phyloP scores from a whole-genome alignment of 2,329 filamentous ascomycete genomes.

The Penicillium sp. region DNA sequence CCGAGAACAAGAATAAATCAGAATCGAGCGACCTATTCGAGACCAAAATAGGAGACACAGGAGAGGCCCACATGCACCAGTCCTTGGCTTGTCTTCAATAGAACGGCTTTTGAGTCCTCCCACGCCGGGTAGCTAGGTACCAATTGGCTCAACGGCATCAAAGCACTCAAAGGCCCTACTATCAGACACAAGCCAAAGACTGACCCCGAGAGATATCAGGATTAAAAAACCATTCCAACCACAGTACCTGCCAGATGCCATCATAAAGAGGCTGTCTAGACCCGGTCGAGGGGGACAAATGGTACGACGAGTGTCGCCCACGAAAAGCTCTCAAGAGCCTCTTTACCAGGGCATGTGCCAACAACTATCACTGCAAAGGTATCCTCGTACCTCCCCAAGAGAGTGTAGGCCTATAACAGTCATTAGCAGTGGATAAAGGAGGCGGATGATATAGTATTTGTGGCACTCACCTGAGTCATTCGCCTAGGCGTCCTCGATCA shows the following conservation, averaged over 20 bases:
- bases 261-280: conserved; percentile 13
- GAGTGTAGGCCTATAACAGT: too few species aligned
- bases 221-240: conserved; percentile 12
- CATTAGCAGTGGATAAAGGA: too few species aligned
- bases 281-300: conserved; percentile 10
- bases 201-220: background rate
- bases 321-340: background rate
- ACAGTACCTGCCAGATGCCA: conserved; percentile 8
- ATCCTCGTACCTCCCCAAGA: background rate
- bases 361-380: background rate
- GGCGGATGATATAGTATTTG: background rate
- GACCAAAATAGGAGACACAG: too few species aligned
- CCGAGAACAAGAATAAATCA: too few species aligned
- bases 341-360: background rate
- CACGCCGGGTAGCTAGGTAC: too few species aligned
- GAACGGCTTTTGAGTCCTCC: too few species aligned
- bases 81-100: too few species aligned
- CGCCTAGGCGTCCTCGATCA: background rate
- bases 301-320: background rate
- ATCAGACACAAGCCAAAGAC: too few species aligned
- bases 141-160: too few species aligned
- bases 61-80: too few species aligned
- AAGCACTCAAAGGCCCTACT: too few species aligned
- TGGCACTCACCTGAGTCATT: background rate
- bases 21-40: too few species aligned